Evolutionary conservation across 352 stramenopile genomes (phyloP), one percentile per base, ranked within the genome.

Genomic region (Discostella stelligera): DNA sequence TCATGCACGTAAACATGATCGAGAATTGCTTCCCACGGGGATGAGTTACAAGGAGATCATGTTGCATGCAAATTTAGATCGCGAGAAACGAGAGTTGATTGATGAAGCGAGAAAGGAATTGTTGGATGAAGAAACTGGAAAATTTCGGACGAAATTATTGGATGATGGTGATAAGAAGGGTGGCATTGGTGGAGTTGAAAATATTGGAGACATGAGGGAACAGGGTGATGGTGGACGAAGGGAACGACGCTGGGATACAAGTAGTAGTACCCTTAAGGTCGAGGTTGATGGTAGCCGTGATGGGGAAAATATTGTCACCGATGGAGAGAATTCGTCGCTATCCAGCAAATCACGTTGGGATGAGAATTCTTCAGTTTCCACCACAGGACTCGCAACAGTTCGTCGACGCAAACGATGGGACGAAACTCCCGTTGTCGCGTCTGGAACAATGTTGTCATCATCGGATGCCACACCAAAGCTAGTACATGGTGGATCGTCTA

Each of bases 361-460:
- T 52, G 83, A 89, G 13, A 79, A 85, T 64, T 52, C 65, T 1
- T n/a, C n/a, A n/a, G 30, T 32, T 20, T 55, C 65, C 41, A 53
- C 74, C 23, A 61, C 71, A 21, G 54, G 82, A 23, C 65, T 20
- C 0, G 77, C 82, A 10, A 77, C 90, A 18, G 89, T 84, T 7
- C 84, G 91, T 18, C 97, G 98, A 84, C 94, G 95, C 8, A 98
- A 97, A n/a, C 93, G 96, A 48, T 99, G 97, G 97, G 97, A 98
- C 86, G 96, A 98, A 85, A 98, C 96, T 5, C 96, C 96, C 0
- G 80, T 98, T 20, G 88, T 94, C 2, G 82, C 89, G 0, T 89
- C 83, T n/a, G 88, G 46, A 59, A 55, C 49, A 52, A 27, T 65
- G 10, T 62, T 65, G 4, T 44, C 74, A 5, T 21, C 74, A 5